Percentiles rank a stretch among this genome's conserved stretches.
Evolutionary conservation across 345 rosid species (phyloP).

Genomic region (Hibiscus trionum): DNA sequence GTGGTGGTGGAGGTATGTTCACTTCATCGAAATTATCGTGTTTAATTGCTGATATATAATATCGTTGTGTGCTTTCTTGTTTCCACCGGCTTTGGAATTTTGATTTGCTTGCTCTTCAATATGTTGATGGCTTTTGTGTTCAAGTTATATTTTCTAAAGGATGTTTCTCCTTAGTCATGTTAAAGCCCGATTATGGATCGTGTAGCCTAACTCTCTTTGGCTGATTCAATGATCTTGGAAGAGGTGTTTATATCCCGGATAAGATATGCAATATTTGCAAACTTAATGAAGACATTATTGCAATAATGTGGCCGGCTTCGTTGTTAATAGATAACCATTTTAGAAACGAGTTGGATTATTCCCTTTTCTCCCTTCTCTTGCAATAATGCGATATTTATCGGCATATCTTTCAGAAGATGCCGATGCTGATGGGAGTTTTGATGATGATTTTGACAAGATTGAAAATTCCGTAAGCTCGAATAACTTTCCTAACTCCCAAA

Average conservation of each 20-base stretch:
- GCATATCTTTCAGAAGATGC: conserved; percentile 42
- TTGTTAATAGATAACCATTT: not conserved
- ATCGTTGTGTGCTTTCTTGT: not conserved
- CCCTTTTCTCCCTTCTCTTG: not conserved
- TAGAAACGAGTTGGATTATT: not conserved
- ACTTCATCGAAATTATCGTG: conserved; percentile 3
- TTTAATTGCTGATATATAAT: not conserved
- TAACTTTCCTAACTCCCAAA: not conserved
- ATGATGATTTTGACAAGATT: conserved; percentile 90
- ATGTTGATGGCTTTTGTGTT: not conserved
- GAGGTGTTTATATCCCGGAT: not conserved
- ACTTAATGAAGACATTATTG: not conserved
- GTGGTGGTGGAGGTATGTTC: conserved; percentile 55
- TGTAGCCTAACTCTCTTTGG: not conserved
- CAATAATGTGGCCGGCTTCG: not conserved
- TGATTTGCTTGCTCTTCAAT: not conserved
- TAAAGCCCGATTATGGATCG: too few relatives aligned
- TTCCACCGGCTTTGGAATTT: not conserved
- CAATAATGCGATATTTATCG: not conserved
- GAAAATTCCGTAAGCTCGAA: conserved; percentile 65
- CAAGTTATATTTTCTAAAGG: not conserved
- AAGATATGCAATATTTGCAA: not conserved
- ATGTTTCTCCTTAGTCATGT: not conserved
- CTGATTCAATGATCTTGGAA: not conserved
- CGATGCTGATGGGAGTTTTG: conserved; percentile 57